These are phyloP conservation scores for Craterostigma plantagineum DNA, from an alignment of 257 asterid genomes.

Conservation along the genomic window DNA sequence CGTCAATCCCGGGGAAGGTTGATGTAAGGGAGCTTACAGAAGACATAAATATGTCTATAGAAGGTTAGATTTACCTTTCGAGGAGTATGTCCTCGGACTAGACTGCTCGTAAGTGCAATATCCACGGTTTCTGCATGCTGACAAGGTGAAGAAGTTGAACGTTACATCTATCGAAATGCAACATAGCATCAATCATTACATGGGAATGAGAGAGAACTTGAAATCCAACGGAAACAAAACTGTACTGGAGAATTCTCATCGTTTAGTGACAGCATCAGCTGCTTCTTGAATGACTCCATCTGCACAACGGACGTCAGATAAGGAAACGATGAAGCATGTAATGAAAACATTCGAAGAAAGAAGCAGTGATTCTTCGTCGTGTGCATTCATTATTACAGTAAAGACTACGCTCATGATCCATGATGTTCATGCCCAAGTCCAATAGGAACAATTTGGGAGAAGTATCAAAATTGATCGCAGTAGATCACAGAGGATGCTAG, in stretches of 20 bases:
- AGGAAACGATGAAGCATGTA: constrained; percentile 6
- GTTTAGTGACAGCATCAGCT: constrained; percentile 64
- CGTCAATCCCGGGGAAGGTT: too few relatives aligned
- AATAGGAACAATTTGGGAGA: not conserved
- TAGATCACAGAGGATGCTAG: too few relatives aligned
- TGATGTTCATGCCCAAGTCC: not conserved
- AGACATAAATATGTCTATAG: too few relatives aligned
- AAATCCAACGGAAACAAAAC: constrained; percentile 3
- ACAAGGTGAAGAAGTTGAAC: not conserved
- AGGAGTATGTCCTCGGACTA: constrained; percentile 18
- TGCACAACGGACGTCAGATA: constrained; percentile 17
- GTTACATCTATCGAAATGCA: not conserved
- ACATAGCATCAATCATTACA: not conserved
- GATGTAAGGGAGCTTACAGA: too few relatives aligned
- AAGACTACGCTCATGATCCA: not conserved
- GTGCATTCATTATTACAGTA: not conserved
- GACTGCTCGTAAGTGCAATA: constrained; percentile 55
- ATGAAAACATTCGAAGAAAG: too few relatives aligned
- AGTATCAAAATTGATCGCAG: not conserved
- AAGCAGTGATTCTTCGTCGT: constrained; percentile 3
- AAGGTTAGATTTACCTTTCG: constrained; percentile 19
- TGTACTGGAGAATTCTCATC: constrained; percentile 63
- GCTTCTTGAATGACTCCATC: constrained; percentile 81
- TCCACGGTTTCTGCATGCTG: constrained; percentile 50
- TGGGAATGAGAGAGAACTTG: not conserved